Evolutionary conservation across 1,284 basidiomycete genomes (phyloP), one percentile per base, ranked within the genome.

Genomic region (Microbotryum saponariae): DNA sequence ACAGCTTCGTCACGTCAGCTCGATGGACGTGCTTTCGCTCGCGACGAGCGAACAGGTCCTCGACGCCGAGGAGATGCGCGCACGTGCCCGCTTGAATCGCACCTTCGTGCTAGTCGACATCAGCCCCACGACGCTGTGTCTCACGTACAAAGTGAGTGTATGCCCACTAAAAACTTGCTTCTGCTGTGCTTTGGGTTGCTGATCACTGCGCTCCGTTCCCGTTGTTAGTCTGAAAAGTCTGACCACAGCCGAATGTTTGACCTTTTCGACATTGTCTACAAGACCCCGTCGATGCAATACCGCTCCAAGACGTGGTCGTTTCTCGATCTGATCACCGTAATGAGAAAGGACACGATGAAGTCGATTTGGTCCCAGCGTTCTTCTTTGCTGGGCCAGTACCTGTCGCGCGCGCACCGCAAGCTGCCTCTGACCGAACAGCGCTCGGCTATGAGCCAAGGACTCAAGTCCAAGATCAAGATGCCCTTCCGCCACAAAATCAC

Each of bases 301-400:
- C 82, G 83, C 66, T 91, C 93, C 74, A 85, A 89, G 74, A 91
- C 90, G 0, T 91, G 85, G 83, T 76, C 89, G 81, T 89, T 89
- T 68, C 86, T 89, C 73, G 88, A 91, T 64, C 73, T 92, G 42
- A 85, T 90, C 20, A 83, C 89, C 68, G 84, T 83, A 54, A 86
- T 91, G 54, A 88, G 42, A 18, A 21, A 48, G 71, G 76, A 77
- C 62, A 72, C 75, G 60, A 71, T 73, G 33, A 71, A 70, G 49
- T 72, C 73, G 27, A 72, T 74, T 1, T 77, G 76, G 75, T 71
- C 73, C 9, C 78, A 79, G 54, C 75, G 73, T 37, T 74, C 74
- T 3, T 76, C 76, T 56, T 58, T 77, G 9, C 56, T 77, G 37
- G 37, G 37, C 14, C n/a, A 44, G 18, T 54, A 23, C 37, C 45